Evolutionary conservation across 2,329 filamentous ascomycete genomes (phyloP).

Genomic region (Sarocladium brachiariae): DNA sequence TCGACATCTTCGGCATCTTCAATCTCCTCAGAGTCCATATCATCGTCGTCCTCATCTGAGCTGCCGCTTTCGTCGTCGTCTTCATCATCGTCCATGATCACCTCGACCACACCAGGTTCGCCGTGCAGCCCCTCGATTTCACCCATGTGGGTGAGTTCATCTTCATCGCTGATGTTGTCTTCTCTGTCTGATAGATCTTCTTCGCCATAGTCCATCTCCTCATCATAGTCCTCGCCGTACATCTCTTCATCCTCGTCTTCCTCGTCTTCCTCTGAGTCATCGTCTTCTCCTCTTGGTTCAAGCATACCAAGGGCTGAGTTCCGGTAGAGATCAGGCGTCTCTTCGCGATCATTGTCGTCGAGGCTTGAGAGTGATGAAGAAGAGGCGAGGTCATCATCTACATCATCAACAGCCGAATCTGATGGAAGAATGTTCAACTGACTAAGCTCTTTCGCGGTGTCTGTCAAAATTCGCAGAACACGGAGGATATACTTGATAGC

Average conservation of each 20-base stretch:
- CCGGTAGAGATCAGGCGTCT: constrained; percentile 93
- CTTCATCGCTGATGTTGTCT: constrained; percentile 84
- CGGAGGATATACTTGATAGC: constrained; percentile 95
- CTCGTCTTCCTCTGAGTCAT: constrained; percentile 71
- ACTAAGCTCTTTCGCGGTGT: constrained; percentile 80
- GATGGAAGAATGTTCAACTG: constrained; percentile 68
- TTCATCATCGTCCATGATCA: constrained; percentile 71
- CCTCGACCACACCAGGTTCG: constrained; percentile 57
- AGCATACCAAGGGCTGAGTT: constrained; percentile 95
- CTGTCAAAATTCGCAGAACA: constrained; percentile 79
- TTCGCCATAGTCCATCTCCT: constrained; percentile 86
- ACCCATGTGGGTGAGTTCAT: constrained; percentile 76
- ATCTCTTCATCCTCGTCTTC: constrained; percentile 72
- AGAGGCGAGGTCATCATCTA: constrained; percentile 83
- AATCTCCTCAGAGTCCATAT: constrained; percentile 36
- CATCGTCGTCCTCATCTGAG: constrained; percentile 49
- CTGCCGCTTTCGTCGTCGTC: constrained; percentile 59
- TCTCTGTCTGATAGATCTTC: constrained; percentile 78
- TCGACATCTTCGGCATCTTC: constrained; percentile 48
- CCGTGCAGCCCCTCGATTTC: constrained; percentile 70
- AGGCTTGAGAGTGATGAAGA: constrained; percentile 84
- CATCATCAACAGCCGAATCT: constrained; percentile 55
- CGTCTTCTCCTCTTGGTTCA: constrained; percentile 73
- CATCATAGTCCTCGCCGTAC: constrained; percentile 86
- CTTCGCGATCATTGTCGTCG: constrained; percentile 71